These are phyloP conservation scores for Plantago coronopus DNA, from an alignment of 305 asterid species.

Conservation along the genomic window DNA sequence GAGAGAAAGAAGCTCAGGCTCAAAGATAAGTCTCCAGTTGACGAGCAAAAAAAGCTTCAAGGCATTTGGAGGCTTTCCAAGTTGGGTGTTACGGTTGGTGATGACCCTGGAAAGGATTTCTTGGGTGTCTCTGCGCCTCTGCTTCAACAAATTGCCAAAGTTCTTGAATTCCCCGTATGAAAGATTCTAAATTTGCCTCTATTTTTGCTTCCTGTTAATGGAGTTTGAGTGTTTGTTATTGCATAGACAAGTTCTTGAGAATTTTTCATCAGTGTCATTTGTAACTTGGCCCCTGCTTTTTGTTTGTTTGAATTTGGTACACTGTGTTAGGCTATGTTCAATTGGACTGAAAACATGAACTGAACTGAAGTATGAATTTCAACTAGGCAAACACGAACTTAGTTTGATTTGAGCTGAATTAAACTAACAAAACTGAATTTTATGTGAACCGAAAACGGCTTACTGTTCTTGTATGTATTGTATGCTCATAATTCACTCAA, in stretches of 20 bases:
- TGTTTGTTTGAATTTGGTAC: background rate
- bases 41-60: conserved; percentile 33
- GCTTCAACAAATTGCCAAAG: conserved; percentile 71
- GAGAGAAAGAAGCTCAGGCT: conserved; percentile 78
- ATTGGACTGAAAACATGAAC: too few species aligned
- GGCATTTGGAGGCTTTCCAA: conserved; percentile 87
- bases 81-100: conserved; percentile 62
- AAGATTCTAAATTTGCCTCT: conserved; percentile 11
- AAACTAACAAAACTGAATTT: too few species aligned
- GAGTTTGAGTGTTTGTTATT: background rate
- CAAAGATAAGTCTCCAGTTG: conserved; percentile 34
- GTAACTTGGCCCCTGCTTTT: too few species aligned
- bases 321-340: too few species aligned
- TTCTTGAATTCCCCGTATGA: conserved; percentile 86
- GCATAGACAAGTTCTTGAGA: too few species aligned
- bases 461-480: too few species aligned
- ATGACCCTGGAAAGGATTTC: conserved; percentile 91
- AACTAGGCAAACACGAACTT: too few species aligned
- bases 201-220: background rate
- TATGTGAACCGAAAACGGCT: too few species aligned
- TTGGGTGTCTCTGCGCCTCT: conserved; percentile 65
- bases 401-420: too few species aligned
- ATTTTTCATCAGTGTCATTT: too few species aligned
- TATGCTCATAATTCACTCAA: too few species aligned
- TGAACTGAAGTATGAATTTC: too few species aligned